Evolutionary conservation across 108 stramenopile species (phyloP).

Genomic region (Craspedostauros australis): DNA sequence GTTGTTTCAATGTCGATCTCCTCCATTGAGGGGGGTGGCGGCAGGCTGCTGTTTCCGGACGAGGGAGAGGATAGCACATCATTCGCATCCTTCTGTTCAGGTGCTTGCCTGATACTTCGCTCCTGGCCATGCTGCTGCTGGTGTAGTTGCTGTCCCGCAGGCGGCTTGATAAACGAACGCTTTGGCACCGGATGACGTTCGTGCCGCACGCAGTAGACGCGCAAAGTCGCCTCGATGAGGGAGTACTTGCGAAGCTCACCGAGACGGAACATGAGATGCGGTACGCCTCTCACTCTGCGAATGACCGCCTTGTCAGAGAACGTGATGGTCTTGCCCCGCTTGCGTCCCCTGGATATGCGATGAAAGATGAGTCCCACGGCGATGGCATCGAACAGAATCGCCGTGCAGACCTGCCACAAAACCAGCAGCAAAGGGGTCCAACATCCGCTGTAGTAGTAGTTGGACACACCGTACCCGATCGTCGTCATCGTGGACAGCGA

Average conservation of each 20-base stretch:
- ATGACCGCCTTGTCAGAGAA: conserved; percentile 88
- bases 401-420: conserved; percentile 70
- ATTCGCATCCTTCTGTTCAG: neutral
- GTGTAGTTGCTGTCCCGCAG: neutral
- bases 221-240: conserved; percentile 87
- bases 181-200: conserved; percentile 40
- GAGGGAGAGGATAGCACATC: neutral
- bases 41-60: too few relatives aligned
- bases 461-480: conserved; percentile 91
- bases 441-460: conserved; percentile 91
- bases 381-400: conserved; percentile 87
- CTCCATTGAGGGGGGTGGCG: neutral
- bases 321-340: conserved; percentile 83
- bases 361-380: conserved; percentile 91
- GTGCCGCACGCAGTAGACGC: conserved; percentile 86
- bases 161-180: neutral
- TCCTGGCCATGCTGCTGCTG: too few relatives aligned
- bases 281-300: conserved; percentile 63
- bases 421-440: conserved; percentile 84
- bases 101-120: neutral
- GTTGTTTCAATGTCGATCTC: conserved; percentile 35
- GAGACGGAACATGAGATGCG: conserved; percentile 91
- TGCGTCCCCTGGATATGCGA: conserved; percentile 79
- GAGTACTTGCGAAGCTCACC: conserved; percentile 90
- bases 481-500: conserved; percentile 89